Base-by-base conservation (phyloP, 257 asterid species). In the Petunia axillaris region DNA sequence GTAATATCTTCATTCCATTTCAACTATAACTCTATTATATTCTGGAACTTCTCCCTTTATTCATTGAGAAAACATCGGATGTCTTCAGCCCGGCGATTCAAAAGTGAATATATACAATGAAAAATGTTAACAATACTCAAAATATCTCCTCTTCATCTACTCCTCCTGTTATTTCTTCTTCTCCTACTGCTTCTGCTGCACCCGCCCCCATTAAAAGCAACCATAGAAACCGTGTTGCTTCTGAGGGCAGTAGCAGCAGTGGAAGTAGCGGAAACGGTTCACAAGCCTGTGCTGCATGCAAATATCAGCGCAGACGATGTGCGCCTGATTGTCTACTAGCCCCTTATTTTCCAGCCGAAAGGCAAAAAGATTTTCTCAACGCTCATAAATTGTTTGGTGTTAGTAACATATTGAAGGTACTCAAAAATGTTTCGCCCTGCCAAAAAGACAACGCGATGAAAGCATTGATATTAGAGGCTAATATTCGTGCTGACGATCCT, bases 251-350 rank as follows among this genome's bases (percentile, higher is more conserved):
- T 2, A 14, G 14, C n/a, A 2, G 71, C 52, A 6, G 57, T n/a
- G 55, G n/a, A n/a, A 15, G 62, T 0, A 55, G 81, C 6, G 16
- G 48, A 38, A 73, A 41, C 57, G 81, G 75, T 6, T 4, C 81
- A 5, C 79, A 76, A 39, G 90, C 96, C 0, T 89, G 95, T 80
- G 92, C 95, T 2, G 92, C 87, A 13, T 89, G 95, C 88, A 89
- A 87, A 73, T 82, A 87, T 76, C 92, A 83, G 39, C 88, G 96
- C 1, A 75, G 90, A 16, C 85, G 68, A 76, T 89, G 93, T 25
- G 16, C 71, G 3, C 77, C 85, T 4, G 80, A 11, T 79, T 78
- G 86, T 74, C 14, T 25, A 1, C 54, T 90, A 50, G 87, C 91
- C 5, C 87, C 88, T 4, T 89, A 89, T 74, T 91, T 91, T 46